Evolutionary conservation across 108 stramenopile genomes (phyloP), one percentile per base, ranked within the genome.

Genomic region (Nitzschia palea): DNA sequence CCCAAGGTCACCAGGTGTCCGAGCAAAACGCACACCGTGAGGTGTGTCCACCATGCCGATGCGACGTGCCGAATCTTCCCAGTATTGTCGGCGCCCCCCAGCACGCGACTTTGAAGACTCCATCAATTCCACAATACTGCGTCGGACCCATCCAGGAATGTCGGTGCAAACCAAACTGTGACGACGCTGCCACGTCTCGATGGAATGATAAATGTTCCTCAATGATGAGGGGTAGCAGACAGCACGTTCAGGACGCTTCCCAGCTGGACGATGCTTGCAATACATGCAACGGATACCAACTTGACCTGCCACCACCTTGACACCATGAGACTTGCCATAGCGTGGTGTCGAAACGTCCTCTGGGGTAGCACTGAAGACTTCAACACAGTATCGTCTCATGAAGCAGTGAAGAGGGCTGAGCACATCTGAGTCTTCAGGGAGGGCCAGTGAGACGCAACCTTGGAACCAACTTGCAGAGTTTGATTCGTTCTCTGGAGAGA

Each of bases 401-500:
- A 92, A 92, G 64, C 88, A 92, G 47, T 92, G 87, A 31, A 92
- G 67, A 26, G 86, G 88, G 8, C 86, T 85, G 8, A 92, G 77
- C 45, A 74, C 84, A 22, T 87, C 79, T 2, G 78, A 73, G 51
- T 92, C 91, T 52, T 78, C 82, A 12, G 83, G 80, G 15, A 83
- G 57, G 28, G 79, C 58, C 33, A 92, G 67, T 2, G 82, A 84
- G 28, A 61, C 54, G 31, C 51, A 54, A 15, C 83, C 77, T 1
- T 43, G 20, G 55, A 35, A 17, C 65, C 65, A 72, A 26, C 31
- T 22, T 29, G 33, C 33, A 22, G 33, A n/a, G 32, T 32, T 56
- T n/a, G 0, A 3, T 34, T 1, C 33, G 15, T 40, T 40, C 14
- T 8, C 14, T n/a, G 23, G 40, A 42, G 37, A 35, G 33, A 20